Percentiles rank a stretch among this genome's conserved stretches.
These are phyloP conservation scores for Penicillium goetzii DNA, from an alignment of 495 filamentous ascomycete species.

Conservation along the genomic window DNA sequence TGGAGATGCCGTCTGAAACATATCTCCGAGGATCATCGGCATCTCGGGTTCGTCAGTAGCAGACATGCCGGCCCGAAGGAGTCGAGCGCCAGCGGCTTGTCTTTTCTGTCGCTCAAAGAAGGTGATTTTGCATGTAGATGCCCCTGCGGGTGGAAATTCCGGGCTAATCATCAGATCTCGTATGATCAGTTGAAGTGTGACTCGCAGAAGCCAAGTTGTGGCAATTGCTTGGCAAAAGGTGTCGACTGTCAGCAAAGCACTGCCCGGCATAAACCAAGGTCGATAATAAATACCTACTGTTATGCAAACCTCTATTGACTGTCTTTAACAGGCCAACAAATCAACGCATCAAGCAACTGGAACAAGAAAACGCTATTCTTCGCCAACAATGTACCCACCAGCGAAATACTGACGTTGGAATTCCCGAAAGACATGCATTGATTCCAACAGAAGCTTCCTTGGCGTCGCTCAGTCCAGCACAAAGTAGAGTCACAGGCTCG, in stretches of 20 bases:
- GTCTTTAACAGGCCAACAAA: constrained; percentile 29
- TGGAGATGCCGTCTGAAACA: background rate
- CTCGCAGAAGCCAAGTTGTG: constrained; percentile 31
- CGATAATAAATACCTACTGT: background rate
- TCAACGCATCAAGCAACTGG: constrained; percentile 32
- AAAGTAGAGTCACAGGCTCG: constrained; percentile 8
- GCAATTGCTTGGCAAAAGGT: constrained; percentile 31
- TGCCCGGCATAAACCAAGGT: constrained; percentile 32
- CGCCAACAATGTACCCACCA: constrained; percentile 22
- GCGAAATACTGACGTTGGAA: background rate
- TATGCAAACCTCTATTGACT: background rate
- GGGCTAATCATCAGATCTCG: background rate
- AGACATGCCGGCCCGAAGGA: constrained; percentile 28
- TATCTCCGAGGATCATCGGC: background rate
- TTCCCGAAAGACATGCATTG: constrained; percentile 7
- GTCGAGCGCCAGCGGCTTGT: constrained; percentile 34
- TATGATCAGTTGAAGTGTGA: constrained; percentile 35
- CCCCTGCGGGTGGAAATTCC: no score
- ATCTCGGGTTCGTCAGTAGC: background rate
- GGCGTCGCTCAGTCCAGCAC: constrained; percentile 14
- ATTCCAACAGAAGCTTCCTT: constrained; percentile 13
- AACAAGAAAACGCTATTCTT: constrained; percentile 34
- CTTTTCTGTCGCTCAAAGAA: constrained; percentile 37
- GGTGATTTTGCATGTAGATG: constrained; percentile 17
- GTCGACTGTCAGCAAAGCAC: constrained; percentile 27